Percentiles rank a stretch among this genome's conserved stretches.
phyloP scores from a whole-genome alignment of 768 basidiomycete species.

The Tylopilus cervinicoccineus region DNA sequence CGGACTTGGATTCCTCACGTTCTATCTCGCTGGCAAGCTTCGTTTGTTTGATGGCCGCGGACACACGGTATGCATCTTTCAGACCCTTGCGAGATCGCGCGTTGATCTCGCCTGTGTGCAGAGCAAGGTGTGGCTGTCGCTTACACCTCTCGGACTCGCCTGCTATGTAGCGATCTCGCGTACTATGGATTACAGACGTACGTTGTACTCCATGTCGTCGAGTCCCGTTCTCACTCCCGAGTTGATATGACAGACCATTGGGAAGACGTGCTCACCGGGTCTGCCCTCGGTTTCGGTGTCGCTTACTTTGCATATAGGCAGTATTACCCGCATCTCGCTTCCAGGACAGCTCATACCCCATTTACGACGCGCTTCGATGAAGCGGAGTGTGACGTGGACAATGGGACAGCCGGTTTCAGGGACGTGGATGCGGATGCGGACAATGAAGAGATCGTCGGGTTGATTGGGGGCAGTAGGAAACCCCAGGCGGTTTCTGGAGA shows the following conservation, averaged over 20 bases:
- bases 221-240: background rate
- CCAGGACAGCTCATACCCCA: slow-evolving; percentile 57
- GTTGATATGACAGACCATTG: slow-evolving; percentile 66
- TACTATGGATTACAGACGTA: slow-evolving; percentile 92
- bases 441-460: slow-evolving; percentile 15
- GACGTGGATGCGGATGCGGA: slow-evolving; percentile 13
- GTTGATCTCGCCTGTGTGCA: slow-evolving; percentile 16
- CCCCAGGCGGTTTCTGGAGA: background rate
- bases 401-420: background rate
- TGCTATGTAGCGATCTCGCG: slow-evolving; percentile 73
- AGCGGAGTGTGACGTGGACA: background rate
- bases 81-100: background rate
- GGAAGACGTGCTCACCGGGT: slow-evolving; percentile 84
- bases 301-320: slow-evolving; percentile 78
- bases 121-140: slow-evolving; percentile 78
- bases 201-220: slow-evolving; percentile 23
- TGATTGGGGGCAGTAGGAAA: slow-evolving; percentile 18
- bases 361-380: slow-evolving; percentile 61
- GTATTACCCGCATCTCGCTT: slow-evolving; percentile 68
- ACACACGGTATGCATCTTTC: slow-evolving; percentile 46
- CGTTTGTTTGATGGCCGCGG: slow-evolving; percentile 84
- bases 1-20: slow-evolving; percentile 83
- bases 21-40: slow-evolving; percentile 88
- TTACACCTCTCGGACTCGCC: slow-evolving; percentile 73
- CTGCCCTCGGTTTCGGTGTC: slow-evolving; percentile 65